Percentiles rank a stretch among this genome's conserved stretches.
phyloP scores from a whole-genome alignment of 176 grass and related monocot species.

The Zea mays region Zm-B73-REFERENCE-NAM-5.0 NC_050096.1:30242501-30243000 shows the following conservation, averaged over 20 bases:
- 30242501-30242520: conserved; percentile 85
- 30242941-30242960: not conserved
- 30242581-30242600: conserved; percentile 87
- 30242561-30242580: conserved; percentile 81
- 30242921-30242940: not conserved
- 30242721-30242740: conserved; percentile 94
- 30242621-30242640: conserved; percentile 97
- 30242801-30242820: conserved; percentile 89
- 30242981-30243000: too few relatives aligned
- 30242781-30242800: conserved; percentile 93
- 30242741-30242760: conserved; percentile 68
- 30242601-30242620: conserved; percentile 86
- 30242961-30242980: not conserved
- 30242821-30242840: not conserved
- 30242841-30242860: not conserved
- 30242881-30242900: not conserved
- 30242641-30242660: conserved; percentile 85
- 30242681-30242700: conserved; percentile 91
- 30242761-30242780: conserved; percentile 91
- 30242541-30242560: conserved; percentile 89
- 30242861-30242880: not conserved
- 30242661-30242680: conserved; percentile 96
- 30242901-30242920: conserved; percentile 3
- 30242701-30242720: conserved; percentile 78
- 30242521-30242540: conserved; percentile 96